phyloP scores from a whole-genome alignment of 1,139 yeast genomes.

The Nakaseomyces glabratus region DNA sequence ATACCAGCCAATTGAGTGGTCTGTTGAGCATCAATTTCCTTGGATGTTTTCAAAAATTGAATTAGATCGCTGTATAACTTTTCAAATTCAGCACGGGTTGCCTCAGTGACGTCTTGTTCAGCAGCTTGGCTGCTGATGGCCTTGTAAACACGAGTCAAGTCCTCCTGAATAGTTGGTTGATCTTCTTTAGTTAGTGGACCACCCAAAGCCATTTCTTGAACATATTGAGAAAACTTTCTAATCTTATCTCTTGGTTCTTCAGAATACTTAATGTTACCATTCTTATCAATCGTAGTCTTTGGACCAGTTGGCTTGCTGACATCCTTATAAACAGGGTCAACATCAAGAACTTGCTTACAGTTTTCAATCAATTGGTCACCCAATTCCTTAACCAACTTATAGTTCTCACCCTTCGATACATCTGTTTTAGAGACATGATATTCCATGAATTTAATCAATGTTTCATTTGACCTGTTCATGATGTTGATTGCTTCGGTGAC shows the following conservation, averaged over 20 bases:
- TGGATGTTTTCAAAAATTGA: conserved; percentile 58
- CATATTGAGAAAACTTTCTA: conserved; percentile 92
- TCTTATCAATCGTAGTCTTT: conserved; percentile 74
- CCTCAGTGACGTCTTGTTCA: conserved; percentile 38
- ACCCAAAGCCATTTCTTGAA: conserved; percentile 94
- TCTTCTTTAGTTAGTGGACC: conserved; percentile 62
- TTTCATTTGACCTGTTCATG: conserved; percentile 95
- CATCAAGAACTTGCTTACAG: conserved; percentile 77
- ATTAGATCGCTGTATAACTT: conserved; percentile 70
- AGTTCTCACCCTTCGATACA: conserved; percentile 76
- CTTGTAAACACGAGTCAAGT: conserved; percentile 74
- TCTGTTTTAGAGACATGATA: conserved; percentile 94
- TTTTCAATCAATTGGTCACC: conserved; percentile 93
- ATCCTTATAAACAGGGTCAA: conserved; percentile 90
- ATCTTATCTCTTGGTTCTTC: conserved; percentile 86
- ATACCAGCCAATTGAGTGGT: conserved; percentile 34
- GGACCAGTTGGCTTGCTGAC: conserved; percentile 94
- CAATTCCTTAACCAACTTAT: conserved; percentile 77
- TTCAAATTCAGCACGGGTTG: conserved; percentile 69
- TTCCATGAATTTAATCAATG: conserved; percentile 92
- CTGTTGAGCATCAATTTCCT: conserved; percentile 47
- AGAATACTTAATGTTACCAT: conserved; percentile 76
- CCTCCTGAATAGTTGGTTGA: conserved; percentile 72
- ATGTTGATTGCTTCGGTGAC: conserved; percentile 93
- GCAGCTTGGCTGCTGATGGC: conserved; percentile 62